These are phyloP conservation scores for Nemophila menziesii DNA, from an alignment of 257 asterid species.

Conservation along the genomic window DNA sequence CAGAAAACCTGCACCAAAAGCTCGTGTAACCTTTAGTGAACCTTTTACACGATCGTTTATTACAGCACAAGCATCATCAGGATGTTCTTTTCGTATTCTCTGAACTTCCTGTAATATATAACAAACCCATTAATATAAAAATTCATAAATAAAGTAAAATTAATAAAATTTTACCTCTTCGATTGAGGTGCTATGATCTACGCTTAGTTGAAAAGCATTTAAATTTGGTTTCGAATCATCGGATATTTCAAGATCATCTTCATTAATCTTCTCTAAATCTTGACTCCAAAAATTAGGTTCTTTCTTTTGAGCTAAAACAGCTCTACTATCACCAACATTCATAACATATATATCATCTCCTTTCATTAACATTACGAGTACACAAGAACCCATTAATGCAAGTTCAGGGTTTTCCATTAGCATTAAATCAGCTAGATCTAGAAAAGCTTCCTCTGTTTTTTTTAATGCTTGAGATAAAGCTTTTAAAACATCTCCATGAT, in stretches of 20 bases:
- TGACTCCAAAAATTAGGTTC: constrained; percentile 8
- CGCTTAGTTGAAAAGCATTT: constrained; percentile 14
- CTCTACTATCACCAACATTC: constrained; percentile 8
- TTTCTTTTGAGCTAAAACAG: constrained; percentile 6
- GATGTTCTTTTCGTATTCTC: constrained; percentile 18
- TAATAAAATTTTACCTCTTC: constrained; percentile 14
- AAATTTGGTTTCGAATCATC: constrained; percentile 2
- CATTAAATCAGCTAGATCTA: constrained; percentile 4
- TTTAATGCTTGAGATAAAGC: constrained; percentile 6
- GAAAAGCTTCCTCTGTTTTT: constrained; percentile 5
- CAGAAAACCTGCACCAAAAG: constrained; percentile 20
- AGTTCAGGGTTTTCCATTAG: constrained; percentile 1
- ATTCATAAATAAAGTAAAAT: no score
- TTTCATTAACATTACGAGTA: constrained; percentile 7
- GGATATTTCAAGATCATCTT: constrained; percentile 4
- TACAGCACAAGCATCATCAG: constrained; percentile 14
- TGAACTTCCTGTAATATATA: constrained; percentile 11
- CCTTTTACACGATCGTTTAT: constrained; percentile 19
- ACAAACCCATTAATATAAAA: neutral
- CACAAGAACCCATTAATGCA: constrained; percentile 8
- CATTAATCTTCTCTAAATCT: constrained; percentile 4
- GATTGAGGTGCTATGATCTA: constrained; percentile 18
- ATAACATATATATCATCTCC: constrained; percentile 6
- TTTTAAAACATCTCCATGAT: constrained; percentile 4
- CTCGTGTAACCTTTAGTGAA: constrained; percentile 19